A percentile compares a stretch with the other conserved stretches of the same genome.
phyloP scores from a whole-genome alignment of 202 grass and related monocot species.

The Thinopyrum obtusiflorum region DNA sequence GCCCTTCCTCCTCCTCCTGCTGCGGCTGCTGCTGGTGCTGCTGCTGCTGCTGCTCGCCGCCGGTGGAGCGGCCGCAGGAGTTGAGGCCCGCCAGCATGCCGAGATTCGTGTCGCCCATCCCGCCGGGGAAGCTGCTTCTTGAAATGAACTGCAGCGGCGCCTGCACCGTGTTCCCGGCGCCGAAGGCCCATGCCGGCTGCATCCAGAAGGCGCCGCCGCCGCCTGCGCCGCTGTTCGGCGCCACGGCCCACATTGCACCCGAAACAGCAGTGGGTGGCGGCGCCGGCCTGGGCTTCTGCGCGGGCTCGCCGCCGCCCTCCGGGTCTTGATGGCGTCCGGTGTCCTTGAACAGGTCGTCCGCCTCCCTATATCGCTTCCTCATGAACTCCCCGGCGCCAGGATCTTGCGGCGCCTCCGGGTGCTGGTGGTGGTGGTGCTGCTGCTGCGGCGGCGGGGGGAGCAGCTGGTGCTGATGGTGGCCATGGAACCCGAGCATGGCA shows the following conservation, averaged over 20 bases:
- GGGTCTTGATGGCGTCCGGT: constrained; percentile 37
- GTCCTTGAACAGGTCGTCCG: constrained; percentile 85
- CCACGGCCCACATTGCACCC: constrained; percentile 68
- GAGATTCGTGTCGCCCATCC: constrained; percentile 44
- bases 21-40: neutral
- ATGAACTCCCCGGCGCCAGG: constrained; percentile 63
- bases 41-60: neutral
- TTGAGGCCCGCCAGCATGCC: constrained; percentile 84
- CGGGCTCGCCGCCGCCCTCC: constrained; percentile 21
- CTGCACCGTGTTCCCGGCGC: constrained; percentile 48
- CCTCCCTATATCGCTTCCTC: constrained; percentile 77
- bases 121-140: constrained; percentile 50
- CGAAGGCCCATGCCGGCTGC: constrained; percentile 80
- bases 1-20: constrained; percentile 21
- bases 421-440: constrained; percentile 32
- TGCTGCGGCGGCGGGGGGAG: neutral
- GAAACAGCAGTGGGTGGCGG: constrained; percentile 31
- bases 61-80: constrained; percentile 42
- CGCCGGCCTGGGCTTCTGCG: constrained; percentile 41
- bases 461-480: constrained; percentile 40
- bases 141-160: constrained; percentile 93
- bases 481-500: constrained; percentile 65
- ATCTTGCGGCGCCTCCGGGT: constrained; percentile 43
- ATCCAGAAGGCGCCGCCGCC: constrained; percentile 85
- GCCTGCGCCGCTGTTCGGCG: constrained; percentile 40